These are phyloP conservation scores for Marasmius tenuissimus DNA, from an alignment of 1,284 basidiomycete genomes.

Conservation along the genomic window DNA sequence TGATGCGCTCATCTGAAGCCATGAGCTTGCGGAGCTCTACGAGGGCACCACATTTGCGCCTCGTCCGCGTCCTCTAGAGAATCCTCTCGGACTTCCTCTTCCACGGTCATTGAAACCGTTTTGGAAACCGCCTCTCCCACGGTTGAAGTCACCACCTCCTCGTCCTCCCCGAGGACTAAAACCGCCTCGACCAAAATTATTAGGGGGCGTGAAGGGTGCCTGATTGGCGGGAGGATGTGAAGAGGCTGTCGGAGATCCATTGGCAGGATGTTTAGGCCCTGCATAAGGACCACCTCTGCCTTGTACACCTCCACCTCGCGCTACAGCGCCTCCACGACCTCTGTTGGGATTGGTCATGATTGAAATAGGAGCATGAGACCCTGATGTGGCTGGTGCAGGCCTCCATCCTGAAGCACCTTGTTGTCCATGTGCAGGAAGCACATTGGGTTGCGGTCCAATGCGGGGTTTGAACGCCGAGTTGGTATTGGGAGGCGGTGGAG, in stretches of 20 bases:
- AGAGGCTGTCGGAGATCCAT: background rate
- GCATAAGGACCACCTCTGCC: background rate
- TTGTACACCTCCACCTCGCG: background rate
- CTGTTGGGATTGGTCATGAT: slow-evolving; percentile 74
- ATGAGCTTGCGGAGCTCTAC: too few relatives aligned
- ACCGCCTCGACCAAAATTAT: background rate
- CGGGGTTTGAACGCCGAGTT: slow-evolving; percentile 61
- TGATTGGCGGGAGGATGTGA: background rate
- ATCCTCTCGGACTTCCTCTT: background rate
- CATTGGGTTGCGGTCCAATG: slow-evolving; percentile 63
- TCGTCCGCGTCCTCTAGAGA: background rate
- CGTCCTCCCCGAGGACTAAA: background rate
- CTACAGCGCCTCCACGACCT: slow-evolving; percentile 31
- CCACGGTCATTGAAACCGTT: background rate
- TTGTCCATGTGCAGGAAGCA: slow-evolving; percentile 54
- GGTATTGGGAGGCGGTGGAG: slow-evolving; percentile 41
- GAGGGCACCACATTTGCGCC: background rate
- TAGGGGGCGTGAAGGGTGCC: background rate
- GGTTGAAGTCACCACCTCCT: background rate
- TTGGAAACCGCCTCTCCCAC: background rate
- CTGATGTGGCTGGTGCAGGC: slow-evolving; percentile 37
- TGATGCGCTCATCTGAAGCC: too few relatives aligned
- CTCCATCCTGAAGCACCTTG: slow-evolving; percentile 61
- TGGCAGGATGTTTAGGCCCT: background rate
- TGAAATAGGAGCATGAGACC: slow-evolving; percentile 35